phyloP scores from a whole-genome alignment of 768 basidiomycete species.

The Lactifluus subvellereus region DNA sequence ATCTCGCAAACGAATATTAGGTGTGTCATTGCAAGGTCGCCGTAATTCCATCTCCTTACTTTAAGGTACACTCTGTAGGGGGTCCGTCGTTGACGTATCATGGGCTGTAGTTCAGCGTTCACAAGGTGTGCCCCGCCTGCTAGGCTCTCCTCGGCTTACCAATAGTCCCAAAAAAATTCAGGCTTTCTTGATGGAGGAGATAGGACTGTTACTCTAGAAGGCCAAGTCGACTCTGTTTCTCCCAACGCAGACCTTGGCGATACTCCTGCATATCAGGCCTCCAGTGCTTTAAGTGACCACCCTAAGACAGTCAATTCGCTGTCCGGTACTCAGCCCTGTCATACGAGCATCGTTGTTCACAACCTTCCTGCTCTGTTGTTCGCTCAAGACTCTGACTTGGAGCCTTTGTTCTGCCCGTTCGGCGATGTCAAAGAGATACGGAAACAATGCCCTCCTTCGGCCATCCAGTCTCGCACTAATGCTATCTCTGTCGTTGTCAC shows the following conservation, averaged over 20 bases:
- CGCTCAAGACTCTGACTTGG: conserved; percentile 57
- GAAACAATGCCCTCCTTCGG: conserved; percentile 33
- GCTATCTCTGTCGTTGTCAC: conserved; percentile 58
- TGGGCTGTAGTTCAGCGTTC: conserved; percentile 88
- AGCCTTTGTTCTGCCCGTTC: conserved; percentile 70
- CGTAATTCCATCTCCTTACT: not conserved
- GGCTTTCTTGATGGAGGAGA: conserved; percentile 81
- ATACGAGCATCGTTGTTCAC: conserved; percentile 46
- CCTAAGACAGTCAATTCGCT: conserved; percentile 1
- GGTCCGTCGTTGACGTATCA: conserved; percentile 72
- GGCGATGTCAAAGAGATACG: conserved; percentile 61
- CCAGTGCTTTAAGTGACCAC: conserved; percentile 20
- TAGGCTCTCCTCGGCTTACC: conserved; percentile 10
- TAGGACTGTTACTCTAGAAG: conserved; percentile 56
- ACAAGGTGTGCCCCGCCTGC: conserved; percentile 44
- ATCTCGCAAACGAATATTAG: conserved; percentile 66
- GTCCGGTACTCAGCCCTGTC: conserved; percentile 3
- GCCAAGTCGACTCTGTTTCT: conserved; percentile 35
- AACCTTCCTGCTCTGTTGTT: conserved; percentile 65
- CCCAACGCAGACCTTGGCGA: conserved; percentile 28
- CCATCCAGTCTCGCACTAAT: conserved; percentile 34
- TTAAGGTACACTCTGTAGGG: conserved; percentile 37
- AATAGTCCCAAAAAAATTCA: conserved; percentile 26
- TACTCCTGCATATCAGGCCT: conserved; percentile 25
- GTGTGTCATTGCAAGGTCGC: conserved; percentile 35